Evolutionary conservation across 116 monocot species (phyloP).

Genomic region (Papilionanthe hybrid): DNA sequence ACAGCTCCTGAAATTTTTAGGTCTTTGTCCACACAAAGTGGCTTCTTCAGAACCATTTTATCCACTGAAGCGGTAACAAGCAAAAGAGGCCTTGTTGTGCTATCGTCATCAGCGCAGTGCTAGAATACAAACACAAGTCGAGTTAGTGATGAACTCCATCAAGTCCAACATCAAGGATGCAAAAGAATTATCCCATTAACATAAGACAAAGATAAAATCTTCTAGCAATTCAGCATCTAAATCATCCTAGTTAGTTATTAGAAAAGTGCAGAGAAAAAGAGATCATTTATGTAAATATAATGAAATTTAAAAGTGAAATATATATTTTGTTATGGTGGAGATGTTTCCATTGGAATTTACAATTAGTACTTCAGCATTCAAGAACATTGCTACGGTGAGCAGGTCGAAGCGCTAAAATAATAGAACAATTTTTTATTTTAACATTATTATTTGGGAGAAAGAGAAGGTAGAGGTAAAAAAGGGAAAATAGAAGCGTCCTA

Average conservation of each 20-base stretch:
- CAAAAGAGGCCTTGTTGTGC: constrained; percentile 84
- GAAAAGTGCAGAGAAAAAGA: not conserved
- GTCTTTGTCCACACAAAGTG: constrained; percentile 73
- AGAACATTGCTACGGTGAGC: too few relatives aligned
- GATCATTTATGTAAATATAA: not conserved
- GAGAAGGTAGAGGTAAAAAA: too few relatives aligned
- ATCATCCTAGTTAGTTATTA: too few relatives aligned
- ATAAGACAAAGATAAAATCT: not conserved
- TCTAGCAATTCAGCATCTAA: not conserved
- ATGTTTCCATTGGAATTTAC: too few relatives aligned
- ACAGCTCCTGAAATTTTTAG: constrained; percentile 81
- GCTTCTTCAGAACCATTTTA: constrained; percentile 88
- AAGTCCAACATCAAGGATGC: not conserved
- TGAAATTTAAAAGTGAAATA: too few relatives aligned
- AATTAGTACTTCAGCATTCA: too few relatives aligned
- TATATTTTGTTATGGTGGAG: too few relatives aligned
- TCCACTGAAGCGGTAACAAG: constrained; percentile 92
- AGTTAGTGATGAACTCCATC: not conserved
- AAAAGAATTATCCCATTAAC: not conserved
- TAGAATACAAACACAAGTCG: constrained; percentile 15
- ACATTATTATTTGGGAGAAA: too few relatives aligned
- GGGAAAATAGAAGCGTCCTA: too few relatives aligned
- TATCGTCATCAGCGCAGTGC: constrained; percentile 95
- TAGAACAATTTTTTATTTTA: too few relatives aligned
- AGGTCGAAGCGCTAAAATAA: too few relatives aligned